phyloP scores from a whole-genome alignment of 345 rosid species.

The Aquilaria yunnanensis region DNA sequence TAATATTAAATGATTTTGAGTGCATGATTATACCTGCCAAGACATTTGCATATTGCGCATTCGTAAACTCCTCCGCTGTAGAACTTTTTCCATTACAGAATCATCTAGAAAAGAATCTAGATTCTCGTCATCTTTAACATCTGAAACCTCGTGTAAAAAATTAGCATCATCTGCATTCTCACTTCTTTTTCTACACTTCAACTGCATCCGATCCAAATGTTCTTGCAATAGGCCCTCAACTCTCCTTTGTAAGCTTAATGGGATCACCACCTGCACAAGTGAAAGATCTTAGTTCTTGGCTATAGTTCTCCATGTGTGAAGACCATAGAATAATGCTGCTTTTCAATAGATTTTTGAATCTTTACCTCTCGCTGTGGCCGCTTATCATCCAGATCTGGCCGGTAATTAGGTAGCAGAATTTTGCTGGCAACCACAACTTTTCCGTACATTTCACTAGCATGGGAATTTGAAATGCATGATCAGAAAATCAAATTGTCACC shows the following conservation, averaged over 20 bases:
- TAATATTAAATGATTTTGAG: too few relatives aligned
- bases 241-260: conserved; percentile 88
- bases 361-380: conserved; percentile 98
- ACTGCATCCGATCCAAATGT: conserved; percentile 72
- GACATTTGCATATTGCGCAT: conserved; percentile 91
- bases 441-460: conserved; percentile 75
- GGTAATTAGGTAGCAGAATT: conserved; percentile 91
- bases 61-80: conserved; percentile 86
- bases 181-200: conserved; percentile 39
- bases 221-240: conserved; percentile 94
- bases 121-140: conserved; percentile 34
- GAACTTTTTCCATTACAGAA: conserved; percentile 96
- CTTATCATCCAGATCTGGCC: conserved; percentile 98
- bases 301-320: conserved; percentile 5
- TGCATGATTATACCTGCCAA: conserved; percentile 57
- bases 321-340: not conserved
- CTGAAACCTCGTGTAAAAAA: conserved; percentile 36
- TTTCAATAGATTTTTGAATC: conserved; percentile 12
- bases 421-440: conserved; percentile 95
- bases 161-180: conserved; percentile 28
- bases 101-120: conserved; percentile 58
- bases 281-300: not conserved
- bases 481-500: not conserved
- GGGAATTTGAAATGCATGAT: not conserved
- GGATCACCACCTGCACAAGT: conserved; percentile 63